These are phyloP conservation scores for Leccinum longicurvipes DNA, from an alignment of 768 basidiomycete species.

Conservation along the genomic window DNA sequence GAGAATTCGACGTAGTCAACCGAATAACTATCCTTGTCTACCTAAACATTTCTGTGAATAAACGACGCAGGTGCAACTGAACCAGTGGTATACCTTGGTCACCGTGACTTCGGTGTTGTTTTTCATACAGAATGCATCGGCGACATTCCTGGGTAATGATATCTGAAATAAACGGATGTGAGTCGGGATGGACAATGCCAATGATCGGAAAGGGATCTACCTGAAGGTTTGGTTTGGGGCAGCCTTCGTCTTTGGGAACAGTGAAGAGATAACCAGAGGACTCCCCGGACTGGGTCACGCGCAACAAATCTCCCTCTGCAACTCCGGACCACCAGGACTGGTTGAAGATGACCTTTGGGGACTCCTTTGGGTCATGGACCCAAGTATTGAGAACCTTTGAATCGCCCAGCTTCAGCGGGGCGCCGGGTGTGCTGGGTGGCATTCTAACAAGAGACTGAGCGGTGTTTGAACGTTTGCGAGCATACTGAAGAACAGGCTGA, in stretches of 20 bases:
- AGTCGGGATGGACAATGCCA: background rate
- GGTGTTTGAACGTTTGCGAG: conserved; percentile 72
- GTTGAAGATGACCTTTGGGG: conserved; percentile 61
- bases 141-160: conserved; percentile 69
- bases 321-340: conserved; percentile 78
- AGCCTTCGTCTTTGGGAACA: conserved; percentile 62
- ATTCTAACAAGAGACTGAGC: conserved; percentile 61
- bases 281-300: conserved; percentile 47
- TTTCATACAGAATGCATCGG: conserved; percentile 65
- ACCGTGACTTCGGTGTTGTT: conserved; percentile 71
- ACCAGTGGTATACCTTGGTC: conserved; percentile 52
- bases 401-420: conserved; percentile 60
- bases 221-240: conserved; percentile 63
- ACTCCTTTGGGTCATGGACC: conserved; percentile 71
- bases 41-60: conserved; percentile 39
- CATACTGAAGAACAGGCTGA: conserved; percentile 41
- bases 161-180: conserved; percentile 42
- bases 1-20: conserved; percentile 85
- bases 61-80: background rate
- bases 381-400: conserved; percentile 61
- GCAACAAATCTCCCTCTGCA: conserved; percentile 68
- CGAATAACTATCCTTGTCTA: conserved; percentile 57
- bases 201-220: conserved; percentile 27
- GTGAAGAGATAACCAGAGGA: conserved; percentile 57
- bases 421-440: conserved; percentile 25